Percentiles rank a stretch among this genome's conserved stretches.
phyloP scores from a whole-genome alignment of 2,329 filamentous ascomycete species.

The Ceratocystis eucalypticola region DNA sequence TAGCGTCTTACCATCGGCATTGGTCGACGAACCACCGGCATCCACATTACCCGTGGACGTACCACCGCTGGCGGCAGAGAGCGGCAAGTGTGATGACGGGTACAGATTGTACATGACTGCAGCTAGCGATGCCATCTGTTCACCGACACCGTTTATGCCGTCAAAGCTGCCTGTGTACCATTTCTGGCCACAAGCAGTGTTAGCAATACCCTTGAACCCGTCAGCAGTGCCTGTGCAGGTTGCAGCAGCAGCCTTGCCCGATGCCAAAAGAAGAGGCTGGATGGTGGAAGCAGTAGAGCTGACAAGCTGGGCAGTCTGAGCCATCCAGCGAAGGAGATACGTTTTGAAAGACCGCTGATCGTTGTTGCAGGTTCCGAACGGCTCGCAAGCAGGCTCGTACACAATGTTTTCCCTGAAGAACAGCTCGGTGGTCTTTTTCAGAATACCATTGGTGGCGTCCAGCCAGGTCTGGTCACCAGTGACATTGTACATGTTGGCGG shows the following conservation, averaged over 20 bases:
- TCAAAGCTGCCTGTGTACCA: conserved; percentile 47
- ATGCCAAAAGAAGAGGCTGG: conserved; percentile 37
- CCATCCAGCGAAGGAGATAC: conserved; percentile 56
- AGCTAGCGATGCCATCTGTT: conserved; percentile 55
- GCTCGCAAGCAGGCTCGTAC: conserved; percentile 55
- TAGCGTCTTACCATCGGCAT: conserved; percentile 25
- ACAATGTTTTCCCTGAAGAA: conserved; percentile 45
- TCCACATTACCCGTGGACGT: conserved; percentile 38
- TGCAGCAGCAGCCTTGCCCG: conserved; percentile 38
- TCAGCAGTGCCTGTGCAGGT: conserved; percentile 37
- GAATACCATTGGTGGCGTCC: conserved; percentile 43
- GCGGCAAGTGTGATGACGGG: conserved; percentile 30
- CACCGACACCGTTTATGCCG: conserved; percentile 47
- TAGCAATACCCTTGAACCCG: conserved; percentile 38
- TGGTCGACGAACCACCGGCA: conserved; percentile 27
- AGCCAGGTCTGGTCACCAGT: conserved; percentile 42
- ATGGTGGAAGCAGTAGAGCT: conserved; percentile 39
- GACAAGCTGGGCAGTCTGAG: conserved; percentile 40
- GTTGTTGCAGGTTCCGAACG: conserved; percentile 45
- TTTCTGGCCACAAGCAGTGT: conserved; percentile 53
- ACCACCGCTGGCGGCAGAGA: conserved; percentile 44
- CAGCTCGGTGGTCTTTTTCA: conserved; percentile 35
- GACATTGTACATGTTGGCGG: conserved; percentile 49
- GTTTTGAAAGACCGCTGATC: conserved; percentile 68
- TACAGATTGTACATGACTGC: conserved; percentile 49